Base-by-base conservation (phyloP, 176 grass and related monocot species). In the Neostapfia colusana region DNA sequence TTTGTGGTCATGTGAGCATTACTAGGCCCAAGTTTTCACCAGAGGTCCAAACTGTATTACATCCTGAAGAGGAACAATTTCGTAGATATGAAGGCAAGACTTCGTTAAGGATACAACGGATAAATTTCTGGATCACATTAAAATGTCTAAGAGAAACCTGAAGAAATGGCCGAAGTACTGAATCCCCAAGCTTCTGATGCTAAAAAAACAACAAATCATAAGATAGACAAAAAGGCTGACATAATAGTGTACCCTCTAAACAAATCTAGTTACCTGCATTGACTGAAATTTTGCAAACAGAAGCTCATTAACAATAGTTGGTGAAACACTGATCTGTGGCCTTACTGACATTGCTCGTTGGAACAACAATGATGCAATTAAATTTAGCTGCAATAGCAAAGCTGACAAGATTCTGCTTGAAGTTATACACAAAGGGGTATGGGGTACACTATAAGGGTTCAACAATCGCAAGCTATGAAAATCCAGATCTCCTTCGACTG, bases 351-450 rank as follows among this genome's bases (percentile, higher is more conserved):
- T 98, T 66, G 95, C 89, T 75, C 91, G 89, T 81, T 98, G 95
- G 71, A 94, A 98, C 70, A 98, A 65, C 95, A 91, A 98, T 49
- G 95, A 98, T 70, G 91, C 89, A 91, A 91, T 98, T 73, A 98
- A 85, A 80, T 92, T 94, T 23, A 91, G 91, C 90, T 97, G 90
- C 66, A 93, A 80, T 75, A 68, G 8, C 17, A 35, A 72, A 79
- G 58, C 24, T 26, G 4, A 70, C 74, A 25, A 87, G 72, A 3
- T 50, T 65, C 23, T 63, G 36, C 26, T 59, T 72, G 7, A 78
- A 60, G 31, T 60, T 65, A 65, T 58, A 51, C 51, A 50, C 43
- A 61, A 49, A 46, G 8, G 14, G 8, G 1, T 72, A 82, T 76
- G 0, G 39, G 38, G 56, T 76, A 71, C 15, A 75, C 89, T 35